Percentiles rank a stretch among this genome's conserved stretches.
phyloP scores from a whole-genome alignment of 1,284 basidiomycete species.

The Pisolithus thermaeus region DNA sequence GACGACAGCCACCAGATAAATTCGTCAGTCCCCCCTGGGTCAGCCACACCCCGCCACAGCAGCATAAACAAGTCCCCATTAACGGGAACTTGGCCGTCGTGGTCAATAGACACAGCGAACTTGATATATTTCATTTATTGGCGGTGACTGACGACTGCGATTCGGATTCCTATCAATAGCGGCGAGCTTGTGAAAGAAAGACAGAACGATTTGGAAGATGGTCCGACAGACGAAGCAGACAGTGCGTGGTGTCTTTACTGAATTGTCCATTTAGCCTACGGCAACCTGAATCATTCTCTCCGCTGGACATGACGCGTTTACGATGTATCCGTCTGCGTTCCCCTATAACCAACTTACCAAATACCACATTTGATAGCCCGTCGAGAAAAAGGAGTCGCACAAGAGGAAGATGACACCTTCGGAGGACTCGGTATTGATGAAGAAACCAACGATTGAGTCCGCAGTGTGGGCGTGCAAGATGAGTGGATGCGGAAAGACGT shows the following conservation, averaged over 20 bases:
- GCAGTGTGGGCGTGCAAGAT: conserved; percentile 72
- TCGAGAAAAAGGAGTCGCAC: conserved; percentile 45
- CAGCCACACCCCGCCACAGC: conserved; percentile 22
- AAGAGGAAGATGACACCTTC: conserved; percentile 35
- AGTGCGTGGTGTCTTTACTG: conserved; percentile 24
- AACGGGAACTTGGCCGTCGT: neutral
- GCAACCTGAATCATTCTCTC: conserved; percentile 13
- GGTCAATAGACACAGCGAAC: conserved; percentile 10
- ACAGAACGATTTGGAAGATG: conserved; percentile 16
- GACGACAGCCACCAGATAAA: conserved; percentile 15
- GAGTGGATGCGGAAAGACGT: conserved; percentile 69
- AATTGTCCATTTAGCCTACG: conserved; percentile 12
- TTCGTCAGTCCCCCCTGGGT: conserved; percentile 16
- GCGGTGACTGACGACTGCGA: neutral
- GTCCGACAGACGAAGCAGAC: conserved; percentile 31
- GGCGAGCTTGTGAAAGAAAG: neutral
- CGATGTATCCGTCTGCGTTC: neutral
- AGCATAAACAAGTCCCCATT: conserved; percentile 7
- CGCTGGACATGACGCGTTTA: neutral
- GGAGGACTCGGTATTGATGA: conserved; percentile 31
- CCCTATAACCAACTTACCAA: neutral
- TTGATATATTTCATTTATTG: neutral
- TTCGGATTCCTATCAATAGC: neutral
- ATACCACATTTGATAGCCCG: conserved; percentile 19
- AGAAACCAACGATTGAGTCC: conserved; percentile 34